phyloP scores from a whole-genome alignment of 768 basidiomycete genomes.

The Neoboletus brunneissimus region DNA sequence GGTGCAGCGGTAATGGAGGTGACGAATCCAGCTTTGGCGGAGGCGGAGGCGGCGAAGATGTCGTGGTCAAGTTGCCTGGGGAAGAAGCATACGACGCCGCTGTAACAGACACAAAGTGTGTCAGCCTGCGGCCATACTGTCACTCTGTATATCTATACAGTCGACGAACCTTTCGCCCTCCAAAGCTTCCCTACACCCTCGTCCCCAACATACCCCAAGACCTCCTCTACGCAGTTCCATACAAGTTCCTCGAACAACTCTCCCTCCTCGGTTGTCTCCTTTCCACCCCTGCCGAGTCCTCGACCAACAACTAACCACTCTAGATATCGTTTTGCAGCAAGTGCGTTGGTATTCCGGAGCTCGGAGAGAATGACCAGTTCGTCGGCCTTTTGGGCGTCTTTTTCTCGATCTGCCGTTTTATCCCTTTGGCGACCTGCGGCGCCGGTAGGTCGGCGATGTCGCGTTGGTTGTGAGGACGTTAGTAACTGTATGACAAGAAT shows the following conservation, averaged over 20 bases:
- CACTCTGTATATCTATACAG: neutral
- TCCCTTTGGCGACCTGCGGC: slow-evolving; percentile 21
- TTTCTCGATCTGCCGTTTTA: slow-evolving; percentile 23
- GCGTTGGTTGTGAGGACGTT: slow-evolving; percentile 16
- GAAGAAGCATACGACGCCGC: slow-evolving; percentile 53
- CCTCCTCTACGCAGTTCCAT: slow-evolving; percentile 48
- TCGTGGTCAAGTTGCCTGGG: slow-evolving; percentile 3
- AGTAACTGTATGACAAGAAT: slow-evolving; percentile 14
- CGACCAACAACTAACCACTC: slow-evolving; percentile 78
- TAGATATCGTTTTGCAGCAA: slow-evolving; percentile 67
- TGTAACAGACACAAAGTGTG: slow-evolving; percentile 18
- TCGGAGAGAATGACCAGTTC: slow-evolving; percentile 30
- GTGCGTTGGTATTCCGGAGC: slow-evolving; percentile 17
- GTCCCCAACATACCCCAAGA: slow-evolving; percentile 46
- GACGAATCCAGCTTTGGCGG: slow-evolving; percentile 7
- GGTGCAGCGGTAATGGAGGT: slow-evolving; percentile 3
- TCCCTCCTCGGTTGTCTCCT: slow-evolving; percentile 17
- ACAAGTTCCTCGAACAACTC: slow-evolving; percentile 69
- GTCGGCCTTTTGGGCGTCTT: slow-evolving; percentile 20
- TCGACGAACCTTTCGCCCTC: slow-evolving; percentile 60
- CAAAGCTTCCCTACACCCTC: slow-evolving; percentile 60
- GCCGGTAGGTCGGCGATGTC: slow-evolving; percentile 21
- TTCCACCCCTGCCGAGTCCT: slow-evolving; percentile 34
- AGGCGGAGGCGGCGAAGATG: neutral
- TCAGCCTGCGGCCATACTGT: neutral